These are phyloP conservation scores for Casuarina equisetifolia DNA, from an alignment of 306 rosid genomes.

Conservation along the genomic window DNA sequence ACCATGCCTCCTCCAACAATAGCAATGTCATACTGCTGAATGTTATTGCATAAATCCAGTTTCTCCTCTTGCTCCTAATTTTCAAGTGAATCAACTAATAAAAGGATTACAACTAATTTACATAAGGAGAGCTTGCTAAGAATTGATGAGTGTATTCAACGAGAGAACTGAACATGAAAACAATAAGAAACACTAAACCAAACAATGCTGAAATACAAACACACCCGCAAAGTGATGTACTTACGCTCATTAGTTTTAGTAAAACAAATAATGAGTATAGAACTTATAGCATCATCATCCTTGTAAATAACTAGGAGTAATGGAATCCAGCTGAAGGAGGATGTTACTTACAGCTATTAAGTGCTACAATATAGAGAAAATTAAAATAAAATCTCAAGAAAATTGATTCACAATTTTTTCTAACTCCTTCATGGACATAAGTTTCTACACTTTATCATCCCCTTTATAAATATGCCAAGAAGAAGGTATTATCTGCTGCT, in stretches of 20 bases:
- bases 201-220: not conserved
- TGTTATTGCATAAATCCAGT: conserved; percentile 27
- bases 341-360: not conserved
- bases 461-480: not conserved
- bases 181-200: not conserved
- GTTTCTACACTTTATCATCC: not conserved
- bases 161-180: not conserved
- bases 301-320: not conserved
- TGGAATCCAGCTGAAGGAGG: not conserved
- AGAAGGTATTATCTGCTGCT: not conserved
- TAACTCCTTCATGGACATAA: not conserved
- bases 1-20: conserved; percentile 98
- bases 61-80: conserved; percentile 53
- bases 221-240: not conserved
- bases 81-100: conserved; percentile 25
- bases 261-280: no score
- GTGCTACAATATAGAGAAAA: not conserved
- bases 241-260: no score
- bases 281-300: not conserved
- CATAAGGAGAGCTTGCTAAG: not conserved
- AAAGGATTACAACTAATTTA: not conserved
- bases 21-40: conserved; percentile 76
- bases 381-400: not conserved
- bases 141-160: not conserved
- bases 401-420: not conserved